phyloP scores from a whole-genome alignment of 441 rosid genomes.

The Erodium trifolium region DNA sequence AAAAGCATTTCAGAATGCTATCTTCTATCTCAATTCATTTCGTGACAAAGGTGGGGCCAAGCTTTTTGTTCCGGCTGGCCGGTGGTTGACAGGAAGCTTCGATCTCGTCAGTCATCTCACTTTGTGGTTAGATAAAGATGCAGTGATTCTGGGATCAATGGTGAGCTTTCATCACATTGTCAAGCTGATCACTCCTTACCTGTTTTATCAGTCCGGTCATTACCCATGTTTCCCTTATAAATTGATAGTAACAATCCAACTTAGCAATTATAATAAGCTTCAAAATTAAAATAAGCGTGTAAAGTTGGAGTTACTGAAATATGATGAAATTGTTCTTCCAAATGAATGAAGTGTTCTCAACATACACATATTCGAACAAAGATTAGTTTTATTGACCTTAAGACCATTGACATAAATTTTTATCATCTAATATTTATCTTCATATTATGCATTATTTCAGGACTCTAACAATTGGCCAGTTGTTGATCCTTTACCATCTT shows the following conservation, averaged over 20 bases:
- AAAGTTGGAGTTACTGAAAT: not conserved
- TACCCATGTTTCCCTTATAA: not conserved
- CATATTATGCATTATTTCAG: slow-evolving; percentile 34
- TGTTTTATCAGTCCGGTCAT: not conserved
- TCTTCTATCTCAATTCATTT: slow-evolving; percentile 92
- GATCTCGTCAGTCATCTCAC: slow-evolving; percentile 91
- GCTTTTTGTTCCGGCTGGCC: slow-evolving; percentile 90
- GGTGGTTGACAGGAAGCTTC: slow-evolving; percentile 96
- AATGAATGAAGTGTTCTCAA: not conserved
- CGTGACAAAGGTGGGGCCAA: slow-evolving; percentile 96
- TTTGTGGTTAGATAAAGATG: slow-evolving; percentile 79
- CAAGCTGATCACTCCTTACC: not conserved
- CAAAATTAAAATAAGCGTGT: not conserved
- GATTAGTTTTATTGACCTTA: no score
- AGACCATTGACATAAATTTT: slow-evolving; percentile 6
- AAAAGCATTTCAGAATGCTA: slow-evolving; percentile 94
- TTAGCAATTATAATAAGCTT: not conserved
- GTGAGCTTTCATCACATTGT: slow-evolving; percentile 33
- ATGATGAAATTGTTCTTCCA: not conserved
- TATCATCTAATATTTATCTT: slow-evolving; percentile 15
- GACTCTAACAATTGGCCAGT: slow-evolving; percentile 79
- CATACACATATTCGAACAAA: not conserved
- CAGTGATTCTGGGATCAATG: slow-evolving; percentile 84
- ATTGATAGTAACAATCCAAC: not conserved
- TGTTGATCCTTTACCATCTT: slow-evolving; percentile 89